Base-by-base conservation (phyloP, 805 yeast genomes). In the Hanseniaspora guilliermondii region DNA sequence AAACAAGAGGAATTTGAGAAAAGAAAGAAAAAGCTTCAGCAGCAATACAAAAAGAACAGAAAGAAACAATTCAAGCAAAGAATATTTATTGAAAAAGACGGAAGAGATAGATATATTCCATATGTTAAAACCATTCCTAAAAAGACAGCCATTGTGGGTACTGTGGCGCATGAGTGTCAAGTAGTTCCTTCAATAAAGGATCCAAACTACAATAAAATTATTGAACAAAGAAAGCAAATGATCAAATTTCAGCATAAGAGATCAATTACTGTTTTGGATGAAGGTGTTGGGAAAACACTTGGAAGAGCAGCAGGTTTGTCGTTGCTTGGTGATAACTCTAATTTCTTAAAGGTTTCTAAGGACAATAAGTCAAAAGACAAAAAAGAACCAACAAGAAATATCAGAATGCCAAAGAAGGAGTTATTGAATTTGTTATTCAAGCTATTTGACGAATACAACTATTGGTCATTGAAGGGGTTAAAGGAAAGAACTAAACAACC, bases 401-500 rank as follows among this genome's bases (percentile, higher is more conserved):
- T 85, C 60, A 79, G 98, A 66, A 86, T 93, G 83, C 96, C 95
- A 38, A 82, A 86, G 71, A 87, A 85, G 66, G 97, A 88, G 59
- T 76, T 93, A 56, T 77, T 91, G 75, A 96, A 89, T 68, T 71
- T 86, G 60, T 71, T 93, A 60, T 93, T 93, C 78, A 77, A 84
- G 61, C 73, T 91, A 62, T 93, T 93, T 68, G 96, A 88, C 68
- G 94, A 89, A 66, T 87, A 85, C 67, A 97, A 91, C 65, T 93
- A 89, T 68, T 93, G 98, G 98, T 82, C 93, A 11, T 76, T 93
- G 75, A 88, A 88, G 69, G 96, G 96, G 39, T 73, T 93, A 58
- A 84, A 87, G 64, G 98, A 93, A 66, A 78, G 95, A 60, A 88
- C 97, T 2, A 82, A 83, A 62, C 98, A 93, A 73, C 98, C 98